Percentiles rank a stretch among this genome's conserved stretches.
phyloP scores from a whole-genome alignment of 2,329 filamentous ascomycete genomes.

The Diaporthe vaccinii region DNA sequence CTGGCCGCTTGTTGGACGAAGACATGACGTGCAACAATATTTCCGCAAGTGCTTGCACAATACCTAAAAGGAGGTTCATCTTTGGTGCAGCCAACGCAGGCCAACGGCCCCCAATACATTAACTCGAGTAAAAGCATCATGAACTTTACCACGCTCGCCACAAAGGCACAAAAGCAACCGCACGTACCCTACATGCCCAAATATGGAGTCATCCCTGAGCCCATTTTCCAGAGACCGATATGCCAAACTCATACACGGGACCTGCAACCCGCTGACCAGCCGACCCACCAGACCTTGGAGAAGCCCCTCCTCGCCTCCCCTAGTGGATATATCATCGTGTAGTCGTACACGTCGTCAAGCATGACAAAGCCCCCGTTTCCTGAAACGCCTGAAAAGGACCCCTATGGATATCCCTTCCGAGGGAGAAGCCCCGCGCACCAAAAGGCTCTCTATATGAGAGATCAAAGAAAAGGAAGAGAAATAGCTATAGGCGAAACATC shows the following conservation, averaged over 20 bases:
- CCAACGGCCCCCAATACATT: constrained; percentile 20
- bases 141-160: neutral
- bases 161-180: constrained; percentile 17
- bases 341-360: constrained; percentile 37
- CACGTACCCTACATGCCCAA: constrained; percentile 15
- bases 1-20: too few species aligned
- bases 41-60: neutral
- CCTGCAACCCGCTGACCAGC: constrained; percentile 23
- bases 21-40: neutral
- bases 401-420: neutral
- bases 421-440: constrained; percentile 3
- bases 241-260: constrained; percentile 22
- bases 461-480: constrained; percentile 12
- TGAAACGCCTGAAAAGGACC: constrained; percentile 34
- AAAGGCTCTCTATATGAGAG: constrained; percentile 15
- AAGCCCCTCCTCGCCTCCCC: neutral
- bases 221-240: constrained; percentile 33
- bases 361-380: constrained; percentile 25
- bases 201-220: constrained; percentile 15
- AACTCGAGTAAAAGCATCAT: constrained; percentile 4
- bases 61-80: too few species aligned
- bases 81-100: neutral
- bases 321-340: constrained; percentile 36
- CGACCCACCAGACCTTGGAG: constrained; percentile 12
- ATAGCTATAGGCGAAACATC: constrained; percentile 6